Percentiles rank a stretch among this genome's conserved stretches.
phyloP scores from a whole-genome alignment of 768 basidiomycete species.

The Rhodocollybia butyracea region DNA sequence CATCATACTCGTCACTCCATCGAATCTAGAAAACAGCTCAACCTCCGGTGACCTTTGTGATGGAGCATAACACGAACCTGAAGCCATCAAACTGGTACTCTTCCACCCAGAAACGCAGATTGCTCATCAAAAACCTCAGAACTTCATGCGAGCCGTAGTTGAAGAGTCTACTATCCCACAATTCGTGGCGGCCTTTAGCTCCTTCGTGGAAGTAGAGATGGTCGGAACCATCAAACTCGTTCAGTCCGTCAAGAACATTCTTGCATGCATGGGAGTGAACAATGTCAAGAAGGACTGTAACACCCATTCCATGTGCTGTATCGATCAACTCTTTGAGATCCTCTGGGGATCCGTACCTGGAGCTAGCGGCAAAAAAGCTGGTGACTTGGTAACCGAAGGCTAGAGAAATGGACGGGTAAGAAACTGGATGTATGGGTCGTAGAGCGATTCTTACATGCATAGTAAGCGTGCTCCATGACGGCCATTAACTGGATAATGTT shows the following conservation, averaged over 20 bases:
- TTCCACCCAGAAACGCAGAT: conserved; percentile 93
- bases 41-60: too few species aligned
- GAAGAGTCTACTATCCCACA: conserved; percentile 98
- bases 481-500: conserved; percentile 99
- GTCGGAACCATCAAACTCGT: conserved; percentile 95
- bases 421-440: conserved; percentile 6
- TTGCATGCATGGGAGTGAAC: conserved; percentile 99
- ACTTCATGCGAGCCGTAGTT: conserved; percentile 97
- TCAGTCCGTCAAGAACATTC: conserved; percentile 93
- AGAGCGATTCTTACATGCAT: conserved; percentile 68
- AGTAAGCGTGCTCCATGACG: conserved; percentile 97
- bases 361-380: conserved; percentile 94
- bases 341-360: conserved; percentile 94
- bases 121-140: conserved; percentile 90
- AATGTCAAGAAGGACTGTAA: conserved; percentile 92
- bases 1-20: conserved; percentile 99
- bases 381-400: conserved; percentile 99
- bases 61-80: too few species aligned
- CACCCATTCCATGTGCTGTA: conserved; percentile 88
- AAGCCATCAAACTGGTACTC: conserved; percentile 97
- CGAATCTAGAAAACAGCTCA: too few species aligned
- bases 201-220: conserved; percentile 98
- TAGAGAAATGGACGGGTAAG: conserved; percentile 28
- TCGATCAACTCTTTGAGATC: conserved; percentile 95
- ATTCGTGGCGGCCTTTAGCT: conserved; percentile 83